A percentile compares a stretch with the other conserved stretches of the same genome.
Conservation (phyloP, 225 moss, liverwort and hornwort species). For the Polytrichum commune region DNA sequence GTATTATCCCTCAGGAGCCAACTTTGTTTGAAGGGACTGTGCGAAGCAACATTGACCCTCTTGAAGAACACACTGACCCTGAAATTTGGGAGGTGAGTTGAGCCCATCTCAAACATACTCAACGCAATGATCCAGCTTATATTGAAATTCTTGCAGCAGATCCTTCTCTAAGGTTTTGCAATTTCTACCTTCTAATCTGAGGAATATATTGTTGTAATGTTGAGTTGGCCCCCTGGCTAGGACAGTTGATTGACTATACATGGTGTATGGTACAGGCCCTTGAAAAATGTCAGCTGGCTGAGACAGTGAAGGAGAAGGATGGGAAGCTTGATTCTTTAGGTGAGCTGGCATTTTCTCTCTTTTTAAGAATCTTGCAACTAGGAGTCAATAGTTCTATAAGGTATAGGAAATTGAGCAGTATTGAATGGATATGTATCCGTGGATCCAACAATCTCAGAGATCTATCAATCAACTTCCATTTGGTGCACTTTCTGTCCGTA, state of each 20-base stretch:
- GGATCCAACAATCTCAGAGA: slow-evolving; percentile 1
- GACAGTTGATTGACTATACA: no score
- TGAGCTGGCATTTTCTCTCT: slow-evolving; percentile 2
- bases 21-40: slow-evolving; percentile 39
- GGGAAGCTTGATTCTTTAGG: slow-evolving; percentile 39
- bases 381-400: not conserved
- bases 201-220: no score
- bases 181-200: no score
- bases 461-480: no score
- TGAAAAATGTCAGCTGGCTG: slow-evolving; percentile 40
- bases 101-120: no score
- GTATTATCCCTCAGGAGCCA: slow-evolving; percentile 39
- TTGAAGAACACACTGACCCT: slow-evolving; percentile 26
- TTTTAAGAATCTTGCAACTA: not conserved
- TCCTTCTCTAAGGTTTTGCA: no score
- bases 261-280: slow-evolving; percentile 12
- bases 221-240: no score
- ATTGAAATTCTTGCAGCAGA: no score
- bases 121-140: no score
- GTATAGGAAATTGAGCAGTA: not conserved
- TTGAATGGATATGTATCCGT: not conserved
- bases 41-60: slow-evolving; percentile 38
- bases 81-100: slow-evolving; percentile 39
- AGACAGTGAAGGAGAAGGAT: slow-evolving; percentile 17
- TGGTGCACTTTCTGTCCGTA: no score